These are phyloP conservation scores for Rhizopogon roseolus DNA, from an alignment of 768 basidiomycete genomes.

Conservation along the genomic window DNA sequence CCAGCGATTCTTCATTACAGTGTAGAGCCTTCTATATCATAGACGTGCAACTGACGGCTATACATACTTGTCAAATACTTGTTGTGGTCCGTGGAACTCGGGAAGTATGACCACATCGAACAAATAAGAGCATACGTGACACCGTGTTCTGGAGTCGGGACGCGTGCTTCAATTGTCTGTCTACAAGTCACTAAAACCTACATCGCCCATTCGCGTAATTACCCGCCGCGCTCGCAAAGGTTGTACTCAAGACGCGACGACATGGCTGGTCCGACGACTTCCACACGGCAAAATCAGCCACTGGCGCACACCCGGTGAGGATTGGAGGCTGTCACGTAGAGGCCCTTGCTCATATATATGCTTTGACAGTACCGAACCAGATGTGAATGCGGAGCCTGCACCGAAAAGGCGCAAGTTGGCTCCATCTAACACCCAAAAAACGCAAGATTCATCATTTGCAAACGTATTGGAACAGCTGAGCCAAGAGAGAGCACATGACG, in stretches of 20 bases:
- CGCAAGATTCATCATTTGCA: conserved; percentile 43
- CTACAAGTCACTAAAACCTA: background rate
- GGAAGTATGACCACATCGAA: background rate
- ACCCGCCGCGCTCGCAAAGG: background rate
- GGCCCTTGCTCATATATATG: background rate
- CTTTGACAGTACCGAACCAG: conserved; percentile 19
- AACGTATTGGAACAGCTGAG: conserved; percentile 61
- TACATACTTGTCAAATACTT: background rate
- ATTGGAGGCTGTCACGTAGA: background rate
- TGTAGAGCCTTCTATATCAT: background rate
- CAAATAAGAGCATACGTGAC: conserved; percentile 29
- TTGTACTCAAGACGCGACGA: background rate
- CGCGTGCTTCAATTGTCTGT: background rate
- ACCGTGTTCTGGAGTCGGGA: conserved; percentile 2
- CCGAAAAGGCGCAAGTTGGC: conserved; percentile 52
- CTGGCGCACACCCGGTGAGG: conserved; percentile 12
- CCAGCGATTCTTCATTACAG: too few species aligned
- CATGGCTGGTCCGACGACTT: background rate
- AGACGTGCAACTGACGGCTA: too few species aligned
- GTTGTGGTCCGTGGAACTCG: background rate
- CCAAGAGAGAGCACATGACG: conserved; percentile 38
- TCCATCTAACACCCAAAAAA: conserved; percentile 25
- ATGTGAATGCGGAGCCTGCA: conserved; percentile 31
- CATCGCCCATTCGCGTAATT: background rate
- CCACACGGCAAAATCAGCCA: conserved; percentile 12